Evolutionary conservation across 768 basidiomycete species (phyloP).

Genomic region (Pilatotrama ljubarskyi): DNA sequence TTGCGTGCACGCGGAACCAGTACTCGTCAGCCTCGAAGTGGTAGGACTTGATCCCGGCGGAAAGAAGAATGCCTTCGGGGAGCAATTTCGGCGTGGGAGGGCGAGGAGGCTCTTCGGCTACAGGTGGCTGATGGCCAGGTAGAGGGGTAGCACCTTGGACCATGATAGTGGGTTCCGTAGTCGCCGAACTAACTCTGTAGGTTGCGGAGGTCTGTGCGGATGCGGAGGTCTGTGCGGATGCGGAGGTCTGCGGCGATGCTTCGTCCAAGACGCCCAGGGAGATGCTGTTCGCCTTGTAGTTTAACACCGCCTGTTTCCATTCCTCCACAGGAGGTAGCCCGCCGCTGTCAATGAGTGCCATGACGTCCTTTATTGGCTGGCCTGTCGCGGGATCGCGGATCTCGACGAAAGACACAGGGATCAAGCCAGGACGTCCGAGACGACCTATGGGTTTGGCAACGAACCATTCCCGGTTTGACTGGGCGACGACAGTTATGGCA

Average conservation of each 20-base stretch:
- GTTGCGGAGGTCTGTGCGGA: constrained; percentile 48
- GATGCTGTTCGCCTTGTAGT: constrained; percentile 96
- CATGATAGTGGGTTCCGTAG: constrained; percentile 14
- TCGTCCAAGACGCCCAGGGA: constrained; percentile 89
- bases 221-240: constrained; percentile 29
- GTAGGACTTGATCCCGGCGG: constrained; percentile 93
- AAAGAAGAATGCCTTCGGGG: constrained; percentile 81
- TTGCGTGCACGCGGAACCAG: constrained; percentile 94
- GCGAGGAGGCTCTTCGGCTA: constrained; percentile 34
- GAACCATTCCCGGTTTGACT: constrained; percentile 99
- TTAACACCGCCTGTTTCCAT: constrained; percentile 95
- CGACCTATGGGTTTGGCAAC: constrained; percentile 97
- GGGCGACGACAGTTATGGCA: constrained; percentile 93
- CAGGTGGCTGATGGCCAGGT: constrained; percentile 24
- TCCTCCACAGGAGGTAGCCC: constrained; percentile 96
- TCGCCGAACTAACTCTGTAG: constrained; percentile 22
- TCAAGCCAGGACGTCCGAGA: constrained; percentile 93
- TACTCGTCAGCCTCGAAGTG: constrained; percentile 95
- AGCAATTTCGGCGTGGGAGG: constrained; percentile 50
- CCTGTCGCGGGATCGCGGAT: constrained; percentile 92
- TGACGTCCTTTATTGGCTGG: constrained; percentile 71
- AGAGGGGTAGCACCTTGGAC: constrained; percentile 17
- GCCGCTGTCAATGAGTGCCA: constrained; percentile 79
- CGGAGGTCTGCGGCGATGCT: constrained; percentile 45
- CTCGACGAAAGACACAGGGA: constrained; percentile 96